Percentiles rank a stretch among this genome's conserved stretches.
These are phyloP conservation scores for Arthrobotrys conoides DNA, from an alignment of 2,329 filamentous ascomycete genomes.

Conservation along the genomic window DNA sequence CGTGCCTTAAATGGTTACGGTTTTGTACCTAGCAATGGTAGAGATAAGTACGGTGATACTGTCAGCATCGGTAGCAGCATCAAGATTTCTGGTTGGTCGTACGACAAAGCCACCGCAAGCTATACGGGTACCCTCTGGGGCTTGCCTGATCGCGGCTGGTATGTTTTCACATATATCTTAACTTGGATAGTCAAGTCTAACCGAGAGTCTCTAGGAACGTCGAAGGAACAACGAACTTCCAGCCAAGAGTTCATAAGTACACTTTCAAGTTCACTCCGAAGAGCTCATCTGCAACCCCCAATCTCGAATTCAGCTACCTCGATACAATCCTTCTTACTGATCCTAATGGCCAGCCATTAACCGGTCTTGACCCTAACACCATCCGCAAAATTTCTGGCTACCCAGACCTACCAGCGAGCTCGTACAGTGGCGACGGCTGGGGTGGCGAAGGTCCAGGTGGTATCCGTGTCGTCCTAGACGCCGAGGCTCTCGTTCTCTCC, in stretches of 20 bases:
- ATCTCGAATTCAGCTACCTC: constrained; percentile 75
- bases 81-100: constrained; percentile 74
- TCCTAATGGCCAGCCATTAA: constrained; percentile 75
- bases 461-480: constrained; percentile 74
- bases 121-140: constrained; percentile 76
- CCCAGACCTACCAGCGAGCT: constrained; percentile 75
- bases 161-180: constrained; percentile 52
- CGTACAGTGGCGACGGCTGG: constrained; percentile 78
- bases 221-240: constrained; percentile 78
- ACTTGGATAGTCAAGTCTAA: constrained; percentile 22
- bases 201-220: constrained; percentile 72
- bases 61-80: constrained; percentile 77
- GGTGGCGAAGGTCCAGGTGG: constrained; percentile 75
- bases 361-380: constrained; percentile 75
- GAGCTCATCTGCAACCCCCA: constrained; percentile 72
- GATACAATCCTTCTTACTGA: constrained; percentile 77
- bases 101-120: constrained; percentile 71
- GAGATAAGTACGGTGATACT: constrained; percentile 79
- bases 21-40: constrained; percentile 72
- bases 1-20: constrained; percentile 78
- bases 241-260: constrained; percentile 79
- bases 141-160: constrained; percentile 79
- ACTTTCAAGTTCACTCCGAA: constrained; percentile 72
- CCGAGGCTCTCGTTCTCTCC: constrained; percentile 76
- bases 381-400: constrained; percentile 73